Conservation (phyloP, 768 basidiomycete genomes). For the Lactifluus volemus region DNA sequence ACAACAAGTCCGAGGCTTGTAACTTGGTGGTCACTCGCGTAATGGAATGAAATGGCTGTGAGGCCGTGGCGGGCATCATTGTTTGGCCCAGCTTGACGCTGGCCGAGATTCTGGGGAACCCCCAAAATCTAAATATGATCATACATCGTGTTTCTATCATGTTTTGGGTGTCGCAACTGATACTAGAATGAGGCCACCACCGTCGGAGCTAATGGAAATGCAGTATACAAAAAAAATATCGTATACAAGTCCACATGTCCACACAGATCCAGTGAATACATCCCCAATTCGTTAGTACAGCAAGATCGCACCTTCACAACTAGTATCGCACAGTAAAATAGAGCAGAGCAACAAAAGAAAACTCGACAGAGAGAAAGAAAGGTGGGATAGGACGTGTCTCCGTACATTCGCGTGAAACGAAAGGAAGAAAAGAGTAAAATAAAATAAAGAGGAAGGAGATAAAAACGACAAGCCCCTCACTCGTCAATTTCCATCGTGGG, state of each 20-base stretch:
- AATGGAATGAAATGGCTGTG: no score
- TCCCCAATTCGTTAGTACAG: conserved; percentile 2
- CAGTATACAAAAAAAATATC: background rate
- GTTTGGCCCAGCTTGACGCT: no score
- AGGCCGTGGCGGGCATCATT: no score
- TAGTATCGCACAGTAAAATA: conserved; percentile 10
- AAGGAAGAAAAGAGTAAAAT: background rate
- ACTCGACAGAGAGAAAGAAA: background rate
- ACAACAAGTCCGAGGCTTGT: background rate
- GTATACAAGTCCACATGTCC: conserved; percentile 11
- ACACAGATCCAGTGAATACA: conserved; percentile 1
- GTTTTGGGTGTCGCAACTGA: background rate
- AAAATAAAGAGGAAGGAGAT: background rate
- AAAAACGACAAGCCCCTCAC: background rate
- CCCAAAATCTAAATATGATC: no score
- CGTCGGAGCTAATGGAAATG: background rate
- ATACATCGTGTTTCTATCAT: background rate
- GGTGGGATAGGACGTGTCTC: conserved; percentile 3
- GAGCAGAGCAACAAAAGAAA: background rate
- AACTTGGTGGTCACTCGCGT: no score
- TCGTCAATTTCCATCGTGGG: conserved; percentile 17
- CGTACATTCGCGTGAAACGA: background rate
- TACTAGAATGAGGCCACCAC: background rate
- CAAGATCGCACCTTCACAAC: background rate
- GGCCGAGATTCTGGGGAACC: no score